Evolutionary conservation across 768 basidiomycete species (phyloP), one percentile per base, ranked within the genome.

Genomic region (Leccinum rimulosum): DNA sequence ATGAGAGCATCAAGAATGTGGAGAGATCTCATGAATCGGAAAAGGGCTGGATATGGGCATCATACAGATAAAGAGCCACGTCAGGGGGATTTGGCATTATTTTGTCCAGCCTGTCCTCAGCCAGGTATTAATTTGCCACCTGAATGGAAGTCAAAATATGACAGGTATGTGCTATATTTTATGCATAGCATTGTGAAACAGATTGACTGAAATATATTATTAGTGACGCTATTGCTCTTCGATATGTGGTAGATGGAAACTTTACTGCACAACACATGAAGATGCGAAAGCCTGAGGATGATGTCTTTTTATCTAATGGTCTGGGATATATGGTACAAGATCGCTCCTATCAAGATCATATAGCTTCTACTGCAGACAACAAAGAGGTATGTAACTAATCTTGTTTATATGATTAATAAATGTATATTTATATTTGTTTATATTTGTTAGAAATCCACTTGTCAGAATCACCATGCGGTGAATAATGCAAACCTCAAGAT

Each of bases 401-500:
- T 15, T 40, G 14, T 40, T 40, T 40, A 8, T 9, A 15, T 40
- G 17, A 40, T 40, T 17, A n/a, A 15, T 8, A 15, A 40, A 40
- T 40, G n/a, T 40, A 40, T 14, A 36, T 36, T 36, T 14, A 36
- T 36, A 36, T 36, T n/a, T 4, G 15, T 25, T 25, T 25, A 25
- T 25, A 25, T 25, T 25, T 25, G 25, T 11, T 36, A 50, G 49
- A 57, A 6, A n/a, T 58, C 25, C 3, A 9, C 31, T 1, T 58
- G 57, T 35, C 52, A 58, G 11, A 61, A 53, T 4, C 51, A 62
- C 10, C 10, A 5, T 1, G 58, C 47, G 1, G 61, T 60, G 0
- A 62, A 62, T 15, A 2, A 50, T 43, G 55, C 51, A 2, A 61
- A 62, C 19, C n/a, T 31, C 3, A 28, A 1, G 8, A 30, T 28